Evolutionary conservation across 805 yeast genomes (phyloP).

Genomic region (Lachancea kluyveri): DNA sequence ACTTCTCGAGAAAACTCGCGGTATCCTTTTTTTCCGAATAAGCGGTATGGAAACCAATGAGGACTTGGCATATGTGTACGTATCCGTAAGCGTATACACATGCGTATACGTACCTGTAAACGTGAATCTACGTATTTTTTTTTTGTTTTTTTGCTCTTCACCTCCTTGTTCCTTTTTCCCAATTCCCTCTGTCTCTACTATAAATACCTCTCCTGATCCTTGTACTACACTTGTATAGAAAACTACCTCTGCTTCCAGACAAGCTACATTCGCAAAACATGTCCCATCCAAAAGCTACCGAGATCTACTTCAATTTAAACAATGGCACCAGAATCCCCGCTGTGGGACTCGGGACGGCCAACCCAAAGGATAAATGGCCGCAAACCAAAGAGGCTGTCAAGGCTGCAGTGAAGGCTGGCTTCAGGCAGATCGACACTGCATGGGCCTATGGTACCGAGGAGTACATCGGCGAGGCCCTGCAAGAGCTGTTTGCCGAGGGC

Average conservation of each 20-base stretch:
- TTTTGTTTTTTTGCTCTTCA: too few species aligned
- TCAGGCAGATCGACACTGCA: slow-evolving; percentile 73
- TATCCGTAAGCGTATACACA: too few species aligned
- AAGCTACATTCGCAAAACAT: slow-evolving; percentile 6
- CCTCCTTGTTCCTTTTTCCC: too few species aligned
- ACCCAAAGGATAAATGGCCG: slow-evolving; percentile 41
- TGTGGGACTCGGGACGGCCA: slow-evolving; percentile 63
- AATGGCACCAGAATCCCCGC: slow-evolving; percentile 60
- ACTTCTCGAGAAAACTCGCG: neutral
- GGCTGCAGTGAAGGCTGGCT: slow-evolving; percentile 58
- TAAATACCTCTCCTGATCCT: too few species aligned
- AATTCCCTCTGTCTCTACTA: too few species aligned
- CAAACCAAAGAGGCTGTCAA: slow-evolving; percentile 47
- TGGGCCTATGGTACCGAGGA: slow-evolving; percentile 62
- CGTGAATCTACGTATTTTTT: too few species aligned
- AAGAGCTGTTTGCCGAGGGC: slow-evolving; percentile 42
- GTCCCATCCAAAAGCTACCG: slow-evolving; percentile 32
- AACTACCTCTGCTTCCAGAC: too few species aligned
- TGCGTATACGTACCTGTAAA: too few species aligned
- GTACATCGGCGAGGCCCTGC: slow-evolving; percentile 57
- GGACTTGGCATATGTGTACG: too few species aligned
- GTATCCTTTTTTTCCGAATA: neutral
- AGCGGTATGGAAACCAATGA: too few species aligned
- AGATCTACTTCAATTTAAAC: slow-evolving; percentile 41
- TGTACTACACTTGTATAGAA: too few species aligned